These are phyloP conservation scores for Bauhinia variegata DNA, from an alignment of 306 rosid genomes.

Conservation along the genomic window DNA sequence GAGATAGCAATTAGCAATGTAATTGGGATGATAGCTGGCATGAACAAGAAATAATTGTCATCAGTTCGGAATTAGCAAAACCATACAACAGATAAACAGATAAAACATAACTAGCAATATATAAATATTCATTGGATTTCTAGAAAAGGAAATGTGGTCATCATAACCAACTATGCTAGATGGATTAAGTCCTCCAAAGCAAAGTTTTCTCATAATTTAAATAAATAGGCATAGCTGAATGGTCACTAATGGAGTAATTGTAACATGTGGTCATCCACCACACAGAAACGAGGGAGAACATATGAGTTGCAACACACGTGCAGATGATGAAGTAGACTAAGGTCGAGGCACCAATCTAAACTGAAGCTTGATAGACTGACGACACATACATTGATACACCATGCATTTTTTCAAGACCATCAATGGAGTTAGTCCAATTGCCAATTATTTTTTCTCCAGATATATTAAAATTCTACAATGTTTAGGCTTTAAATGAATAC, in stretches of 20 bases:
- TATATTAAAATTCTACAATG: conserved; percentile 17
- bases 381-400: neutral
- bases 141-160: neutral
- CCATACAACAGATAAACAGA: conserved; percentile 19
- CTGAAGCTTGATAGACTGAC: neutral
- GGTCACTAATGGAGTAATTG: neutral
- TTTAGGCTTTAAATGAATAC: conserved; percentile 39
- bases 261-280: neutral
- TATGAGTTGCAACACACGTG: neutral
- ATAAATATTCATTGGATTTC: conserved; percentile 2
- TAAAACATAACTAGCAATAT: neutral
- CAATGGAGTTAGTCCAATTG: neutral
- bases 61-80: conserved; percentile 8
- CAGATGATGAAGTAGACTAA: no score
- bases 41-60: conserved; percentile 11
- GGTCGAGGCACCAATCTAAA: neutral
- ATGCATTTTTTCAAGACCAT: neutral
- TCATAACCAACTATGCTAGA: neutral
- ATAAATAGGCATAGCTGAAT: neutral
- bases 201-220: neutral
- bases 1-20: conserved; percentile 4
- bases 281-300: neutral
- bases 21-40: conserved; percentile 30
- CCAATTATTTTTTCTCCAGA: no score
- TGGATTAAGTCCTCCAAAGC: neutral